Base-by-base conservation (phyloP, 2,329 filamentous ascomycete genomes). In the Endothia cerciana region DNA sequence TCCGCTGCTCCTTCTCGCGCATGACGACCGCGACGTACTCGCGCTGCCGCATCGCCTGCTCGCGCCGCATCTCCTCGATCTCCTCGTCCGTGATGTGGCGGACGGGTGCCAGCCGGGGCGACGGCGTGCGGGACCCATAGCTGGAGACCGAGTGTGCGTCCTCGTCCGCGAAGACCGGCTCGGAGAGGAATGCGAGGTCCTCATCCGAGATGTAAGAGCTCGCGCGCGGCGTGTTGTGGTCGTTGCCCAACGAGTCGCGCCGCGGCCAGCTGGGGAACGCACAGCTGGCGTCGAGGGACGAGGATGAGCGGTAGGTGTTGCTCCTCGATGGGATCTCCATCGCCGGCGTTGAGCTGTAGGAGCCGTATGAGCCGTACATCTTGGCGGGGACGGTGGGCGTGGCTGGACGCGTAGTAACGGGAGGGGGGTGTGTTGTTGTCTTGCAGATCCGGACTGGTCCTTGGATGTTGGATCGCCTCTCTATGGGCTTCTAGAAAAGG, bases 131-230 rank as follows among this genome's bases (percentile, higher is more conserved):
- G 77, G 79, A 81, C 69, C 75, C 76, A 70, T 75, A 72, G 72
- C 76, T 77, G 56, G 79, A 81, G 61, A 82, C 76, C 75, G 80
- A 83, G 75, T 75, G 78, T 67, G 76, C 71, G 71, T 85, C 83
- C 71, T 86, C 82, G 69, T 85, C 82, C 70, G 85, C 82, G 64
- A 82, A 80, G 69, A 80, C 76, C 70, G 82, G 80, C 73, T 80
- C 77, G 65, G 84, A 80, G 75, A 86, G 84, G 49, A 65, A 68
- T 7, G 59, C 47, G 64, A 89, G 83, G 71, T 89, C 87, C 76
- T 89, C 87, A 78, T 89, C 87, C 51, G 86, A 87, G 69, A 89
- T 80, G 75, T 82, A 87, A 0, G 85, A 85, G 2, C 83, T 83
- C 22, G 84, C 81, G 66, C 82, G 81, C 5, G 66, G 59, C 1